phyloP scores from a whole-genome alignment of 2,329 filamentous ascomycete genomes.

The Trichophyton schoenleinii region DNA sequence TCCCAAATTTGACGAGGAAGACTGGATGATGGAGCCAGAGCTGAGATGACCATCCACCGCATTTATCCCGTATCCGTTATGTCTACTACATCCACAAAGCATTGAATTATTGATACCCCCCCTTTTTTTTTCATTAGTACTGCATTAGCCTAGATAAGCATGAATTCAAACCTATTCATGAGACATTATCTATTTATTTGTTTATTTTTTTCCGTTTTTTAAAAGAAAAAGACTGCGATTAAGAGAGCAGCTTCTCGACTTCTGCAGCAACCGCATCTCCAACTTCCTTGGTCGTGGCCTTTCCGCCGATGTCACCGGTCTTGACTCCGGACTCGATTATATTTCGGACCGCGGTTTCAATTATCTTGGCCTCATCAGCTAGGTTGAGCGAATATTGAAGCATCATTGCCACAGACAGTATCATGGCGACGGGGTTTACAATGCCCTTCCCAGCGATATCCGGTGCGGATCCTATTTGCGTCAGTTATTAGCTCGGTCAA shows the following conservation, averaged over 20 bases:
- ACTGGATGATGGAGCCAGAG: conserved; percentile 40
- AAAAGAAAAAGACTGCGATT: not conserved
- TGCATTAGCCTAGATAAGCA: not conserved
- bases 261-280: conserved; percentile 70
- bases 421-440: conserved; percentile 83
- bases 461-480: conserved; percentile 56
- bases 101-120: not conserved
- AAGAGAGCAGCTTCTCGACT: conserved; percentile 51
- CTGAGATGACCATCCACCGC: conserved; percentile 24
- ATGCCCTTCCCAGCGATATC: conserved; percentile 87
- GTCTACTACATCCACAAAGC: too few relatives aligned
- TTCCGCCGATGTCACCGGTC: conserved; percentile 78
- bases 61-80: not conserved
- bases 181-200: not conserved
- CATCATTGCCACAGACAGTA: conserved; percentile 92
- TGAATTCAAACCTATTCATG: not conserved
- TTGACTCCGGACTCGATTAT: conserved; percentile 67
- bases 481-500: too few relatives aligned
- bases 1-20: conserved; percentile 31
- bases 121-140: not conserved
- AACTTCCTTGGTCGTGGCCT: conserved; percentile 59
- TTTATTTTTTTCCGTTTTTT: not conserved
- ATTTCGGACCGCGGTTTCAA: conserved; percentile 68
- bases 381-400: conserved; percentile 81
- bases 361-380: conserved; percentile 59